Conservation (phyloP, 306 rosid species). For the Amphicarpaea edgeworthii region DNA sequence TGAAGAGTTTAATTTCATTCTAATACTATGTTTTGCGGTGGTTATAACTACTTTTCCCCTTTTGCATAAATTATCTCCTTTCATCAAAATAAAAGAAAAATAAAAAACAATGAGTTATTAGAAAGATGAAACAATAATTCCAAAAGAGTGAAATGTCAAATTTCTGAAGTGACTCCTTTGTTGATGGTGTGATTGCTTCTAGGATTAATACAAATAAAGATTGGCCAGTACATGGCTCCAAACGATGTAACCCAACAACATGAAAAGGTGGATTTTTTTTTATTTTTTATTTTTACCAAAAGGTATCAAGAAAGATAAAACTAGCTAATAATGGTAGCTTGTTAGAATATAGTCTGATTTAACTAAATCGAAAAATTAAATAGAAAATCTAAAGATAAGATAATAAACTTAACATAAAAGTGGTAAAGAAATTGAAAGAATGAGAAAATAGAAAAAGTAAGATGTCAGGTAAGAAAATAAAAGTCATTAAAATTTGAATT, state of each 20-base stretch:
- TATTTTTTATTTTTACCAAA: too few relatives aligned
- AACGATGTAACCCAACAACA: slow-evolving; percentile 1
- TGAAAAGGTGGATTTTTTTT: not conserved
- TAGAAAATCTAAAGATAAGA: too few relatives aligned
- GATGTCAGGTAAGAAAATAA: too few relatives aligned
- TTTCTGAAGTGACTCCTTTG: not conserved
- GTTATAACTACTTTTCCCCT: not conserved
- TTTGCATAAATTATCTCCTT: not conserved
- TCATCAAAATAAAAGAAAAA: not conserved
- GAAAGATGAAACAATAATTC: not conserved
- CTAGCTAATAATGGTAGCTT: too few relatives aligned
- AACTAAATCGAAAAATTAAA: too few relatives aligned
- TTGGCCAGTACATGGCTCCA: not conserved
- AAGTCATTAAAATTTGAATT: too few relatives aligned
- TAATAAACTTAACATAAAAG: too few relatives aligned
- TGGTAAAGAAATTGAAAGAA: not conserved
- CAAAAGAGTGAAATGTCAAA: not conserved
- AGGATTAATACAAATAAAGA: not conserved
- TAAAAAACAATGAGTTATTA: too few relatives aligned
- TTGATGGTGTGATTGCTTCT: not conserved
- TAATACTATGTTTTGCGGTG: not conserved
- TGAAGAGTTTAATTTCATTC: not conserved
- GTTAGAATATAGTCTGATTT: too few relatives aligned
- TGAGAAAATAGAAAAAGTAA: not conserved
- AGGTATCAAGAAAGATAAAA: too few relatives aligned